Evolutionary conservation across 1,139 yeast species (phyloP), one percentile per base, ranked within the genome.

Genomic region (Pneumocystis wakefieldiae): DNA sequence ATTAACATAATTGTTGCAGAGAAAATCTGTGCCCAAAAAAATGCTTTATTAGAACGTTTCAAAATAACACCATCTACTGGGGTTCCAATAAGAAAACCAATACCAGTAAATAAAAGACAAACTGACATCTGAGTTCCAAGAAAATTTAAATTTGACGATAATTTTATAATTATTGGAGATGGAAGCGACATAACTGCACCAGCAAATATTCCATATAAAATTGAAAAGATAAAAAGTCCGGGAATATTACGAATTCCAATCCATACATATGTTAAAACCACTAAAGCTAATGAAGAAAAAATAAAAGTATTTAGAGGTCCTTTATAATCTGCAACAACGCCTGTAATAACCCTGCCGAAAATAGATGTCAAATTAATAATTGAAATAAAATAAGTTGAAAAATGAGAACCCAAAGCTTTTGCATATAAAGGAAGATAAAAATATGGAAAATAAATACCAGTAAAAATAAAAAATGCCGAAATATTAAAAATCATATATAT

Each of bases 121-220:
- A 84, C 78, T 0, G 89, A 86, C 70, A 83, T 81, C 36, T 87
- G 78, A 64, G 81, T 81, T 35, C 86, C 86, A 69, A 83, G 81
- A 42, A 48, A 62, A 17, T 70, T 64, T 61, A 73, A 65, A 64
- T 78, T 79, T 29, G 81, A 79, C 4, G 85, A 81, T 41, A 85
- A 81, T 68, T 82, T 84, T 1, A 75, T 71, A 14, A 76, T 67
- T 55, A 75, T 71, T 0, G 77, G 74, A 0, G 81, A 80, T 0
- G 79, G 77, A 53, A 80, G 66, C 10, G 81, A 75, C 39, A 80
- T 74, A 7, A 77, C 72, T 15, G 72, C 67, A 0, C 81, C 80
- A 7, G 79, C 74, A 67, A 77, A 77, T 66, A 81, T 76, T 0
- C 87, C 87, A 64, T 79, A 80, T 0, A 81, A 59, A 0, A 76